Evolutionary conservation across 139 green algal genomes (phyloP), one percentile per base, ranked within the genome.

Genomic region (Chlorella sp.): DNA sequence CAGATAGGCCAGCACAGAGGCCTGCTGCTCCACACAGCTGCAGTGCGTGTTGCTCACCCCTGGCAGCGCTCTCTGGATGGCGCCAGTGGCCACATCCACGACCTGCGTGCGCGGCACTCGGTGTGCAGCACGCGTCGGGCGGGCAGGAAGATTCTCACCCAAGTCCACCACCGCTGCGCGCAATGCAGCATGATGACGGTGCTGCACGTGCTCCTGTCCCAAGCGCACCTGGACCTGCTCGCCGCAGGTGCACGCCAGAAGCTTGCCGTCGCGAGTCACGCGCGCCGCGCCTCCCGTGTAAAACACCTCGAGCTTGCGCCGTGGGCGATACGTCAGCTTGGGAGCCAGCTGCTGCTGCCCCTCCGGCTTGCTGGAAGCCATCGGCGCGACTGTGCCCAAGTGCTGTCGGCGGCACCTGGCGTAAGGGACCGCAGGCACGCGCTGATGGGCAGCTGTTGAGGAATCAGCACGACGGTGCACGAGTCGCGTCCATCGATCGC

Each of bases 201-300:
- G n/a, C 59, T 65, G 59, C 26, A 31, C 17, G 5, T 29, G 59
- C 59, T 31, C 5, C 60, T 2, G n/a, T 35, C 3, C 29, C 27
- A 66, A 35, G 27, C 71, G n/a, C 49, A 96, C 89, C 88, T 98
- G 97, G 67, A 93, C 83, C 35, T 97, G 90, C 35, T 98, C 92
- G 3, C 73, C 77, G 75, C 92, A 98, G 0, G 87, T 85, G 66
- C 91, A 97, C 1, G 83, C 89, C 1, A 94, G 63, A 30, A 85
- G 75, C 59, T 80, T 82, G 4, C 87, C 88, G 80, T 93, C 85
- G 0, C 55, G 35, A 0, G 80, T 92, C 0, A 96, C 55, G 2
- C 76, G 60, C 5, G 90, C 80, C 20, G 81, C 62, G 14, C 92
- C 93, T 33, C 92, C 92, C 5, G 93, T 96, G 73, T 94, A 97